Base-by-base conservation (phyloP, 495 filamentous ascomycete genomes). In the Aspergillus conjunctus region DNA sequence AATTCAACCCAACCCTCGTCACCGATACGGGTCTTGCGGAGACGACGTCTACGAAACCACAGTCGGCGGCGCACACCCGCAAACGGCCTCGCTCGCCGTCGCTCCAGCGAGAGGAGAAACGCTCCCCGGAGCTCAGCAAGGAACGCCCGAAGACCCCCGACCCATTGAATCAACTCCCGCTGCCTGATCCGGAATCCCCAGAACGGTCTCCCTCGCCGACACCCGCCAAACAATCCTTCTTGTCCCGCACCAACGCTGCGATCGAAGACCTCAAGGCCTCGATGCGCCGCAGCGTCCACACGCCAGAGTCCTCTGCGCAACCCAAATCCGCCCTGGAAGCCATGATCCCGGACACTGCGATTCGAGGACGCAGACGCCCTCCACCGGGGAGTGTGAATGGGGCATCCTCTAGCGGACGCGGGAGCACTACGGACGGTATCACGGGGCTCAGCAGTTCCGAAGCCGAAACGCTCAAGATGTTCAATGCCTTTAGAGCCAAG, bases 241-340 rank as follows among this genome's bases (percentile, higher is more conserved):
- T 90, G 0, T 87, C 89, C n/a, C 79, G 84, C 61, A 93, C 92
- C 7, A 96, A 98, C 63, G 91, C 91, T 18, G 88, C 97, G 68
- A 97, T 98, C 62, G 93, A 90, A 11, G 87, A 87, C 12, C 73
- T 98, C 39, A 97, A 94, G 73, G 90, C 90, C 17, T 96, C 91
- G 1, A 95, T 98, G 90, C 93, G 88, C 66, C 87, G 95, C 31
- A 90, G 82, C 46, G 81, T 88, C 43, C 74, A 85, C 58, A 72
- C 79, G 15, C 80, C 83, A n/a, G 72, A 78, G 10, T 77, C 84
- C 33, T 82, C 73, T 5, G 55, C 80, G 26, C 77, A 77, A 52
- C 87, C 88, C 70, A 89, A 92, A 65, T 85, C 85, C 26, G 83
- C 85, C 4, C 71, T 90, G 11, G 92, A 96, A 71, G 79, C 85